These are phyloP conservation scores for Aspergillus wentii DNA, from an alignment of 495 filamentous ascomycete species.

Conservation along the genomic window DNA sequence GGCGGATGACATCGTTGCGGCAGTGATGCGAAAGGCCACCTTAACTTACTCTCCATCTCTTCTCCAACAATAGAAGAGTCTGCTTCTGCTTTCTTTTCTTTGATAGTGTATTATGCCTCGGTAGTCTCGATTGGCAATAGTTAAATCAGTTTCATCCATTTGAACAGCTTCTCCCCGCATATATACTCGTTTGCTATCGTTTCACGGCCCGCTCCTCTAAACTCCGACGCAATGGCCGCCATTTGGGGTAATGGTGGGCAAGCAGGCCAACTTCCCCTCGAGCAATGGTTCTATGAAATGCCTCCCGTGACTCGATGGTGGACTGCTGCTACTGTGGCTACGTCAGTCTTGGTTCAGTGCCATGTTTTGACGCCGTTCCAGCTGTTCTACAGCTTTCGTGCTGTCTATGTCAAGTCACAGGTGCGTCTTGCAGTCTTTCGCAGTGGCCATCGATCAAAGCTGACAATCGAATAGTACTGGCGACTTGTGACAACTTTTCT, in stretches of 20 bases:
- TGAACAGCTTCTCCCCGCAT: background rate
- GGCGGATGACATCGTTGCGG: background rate
- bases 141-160: no score
- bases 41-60: no score
- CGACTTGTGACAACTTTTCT: constrained; percentile 90
- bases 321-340: constrained; percentile 87
- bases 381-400: constrained; percentile 92
- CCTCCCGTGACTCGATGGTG: constrained; percentile 92
- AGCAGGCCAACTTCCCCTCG: constrained; percentile 71
- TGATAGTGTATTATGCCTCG: background rate
- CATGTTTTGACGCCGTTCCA: constrained; percentile 86
- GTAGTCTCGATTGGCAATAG: no score
- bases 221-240: constrained; percentile 31
- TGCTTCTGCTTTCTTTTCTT: constrained; percentile 6
- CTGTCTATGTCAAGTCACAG: constrained; percentile 86
- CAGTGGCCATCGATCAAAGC: no score
- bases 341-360: constrained; percentile 89
- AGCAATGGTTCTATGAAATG: constrained; percentile 98
- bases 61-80: constrained; percentile 2
- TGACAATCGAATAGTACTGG: constrained; percentile 69
- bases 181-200: no score
- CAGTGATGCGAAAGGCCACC: no score
- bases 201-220: no score
- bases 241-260: constrained; percentile 49
- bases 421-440: no score